Conservation (phyloP, 2,329 filamentous ascomycete genomes). For the Ophiostoma piceae region DNA sequence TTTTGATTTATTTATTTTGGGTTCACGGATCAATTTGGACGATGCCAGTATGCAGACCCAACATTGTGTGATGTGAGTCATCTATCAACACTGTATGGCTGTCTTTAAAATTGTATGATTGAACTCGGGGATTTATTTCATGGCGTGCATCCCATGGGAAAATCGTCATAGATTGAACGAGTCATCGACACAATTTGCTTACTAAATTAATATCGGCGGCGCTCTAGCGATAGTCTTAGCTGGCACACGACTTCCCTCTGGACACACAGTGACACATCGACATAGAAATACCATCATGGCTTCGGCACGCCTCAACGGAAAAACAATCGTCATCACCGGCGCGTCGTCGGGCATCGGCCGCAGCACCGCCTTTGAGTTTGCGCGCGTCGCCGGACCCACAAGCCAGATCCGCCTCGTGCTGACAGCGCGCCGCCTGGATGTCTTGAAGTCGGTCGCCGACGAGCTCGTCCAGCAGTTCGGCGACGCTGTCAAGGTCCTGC, state of each 20-base stretch:
- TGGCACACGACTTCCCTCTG: not conserved
- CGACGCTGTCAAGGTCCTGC: constrained; percentile 77
- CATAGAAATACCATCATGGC: not conserved
- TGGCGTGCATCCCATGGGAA: too few relatives aligned
- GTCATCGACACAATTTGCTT: too few relatives aligned
- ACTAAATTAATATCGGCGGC: too few relatives aligned
- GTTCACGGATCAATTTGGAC: too few relatives aligned
- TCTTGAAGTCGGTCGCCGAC: constrained; percentile 66
- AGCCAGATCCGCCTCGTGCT: constrained; percentile 71
- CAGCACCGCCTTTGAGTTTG: constrained; percentile 83
- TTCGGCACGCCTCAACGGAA: constrained; percentile 71
- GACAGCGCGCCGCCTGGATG: constrained; percentile 77
- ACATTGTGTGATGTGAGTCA: too few relatives aligned
- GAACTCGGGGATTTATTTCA: too few relatives aligned
- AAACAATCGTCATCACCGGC: constrained; percentile 87
- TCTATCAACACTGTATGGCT: too few relatives aligned
- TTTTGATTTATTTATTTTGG: too few relatives aligned
- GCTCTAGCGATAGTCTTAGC: not conserved
- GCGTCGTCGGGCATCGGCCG: constrained; percentile 89
- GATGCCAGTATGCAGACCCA: too few relatives aligned
- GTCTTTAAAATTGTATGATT: too few relatives aligned
- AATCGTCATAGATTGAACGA: too few relatives aligned
- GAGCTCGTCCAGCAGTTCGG: constrained; percentile 74
- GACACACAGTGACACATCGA: too few relatives aligned
- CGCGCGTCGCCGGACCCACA: constrained; percentile 66